A percentile compares a stretch with the other conserved stretches of the same genome.
Evolutionary conservation across 2,329 filamentous ascomycete species (phyloP).

Genomic region (Zymoseptoria passerinii): DNA sequence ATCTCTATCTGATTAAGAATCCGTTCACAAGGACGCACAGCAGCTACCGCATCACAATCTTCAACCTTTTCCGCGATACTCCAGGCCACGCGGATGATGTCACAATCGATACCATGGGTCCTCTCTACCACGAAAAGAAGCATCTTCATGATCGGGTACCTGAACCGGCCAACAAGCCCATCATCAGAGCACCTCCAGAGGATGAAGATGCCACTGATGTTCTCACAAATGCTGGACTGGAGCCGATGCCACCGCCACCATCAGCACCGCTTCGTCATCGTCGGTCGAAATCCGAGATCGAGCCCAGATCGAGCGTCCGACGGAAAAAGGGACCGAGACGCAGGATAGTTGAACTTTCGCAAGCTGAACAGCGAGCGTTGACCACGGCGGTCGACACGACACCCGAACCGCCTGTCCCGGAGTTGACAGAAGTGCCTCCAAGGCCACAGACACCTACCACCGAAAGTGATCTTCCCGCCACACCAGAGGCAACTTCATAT

Average conservation of each 20-base stretch:
- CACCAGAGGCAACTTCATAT: slow-evolving; percentile 20
- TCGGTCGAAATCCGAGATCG: slow-evolving; percentile 25
- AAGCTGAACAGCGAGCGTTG: slow-evolving; percentile 31
- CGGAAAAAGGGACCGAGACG: slow-evolving; percentile 52
- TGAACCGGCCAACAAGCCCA: slow-evolving; percentile 65
- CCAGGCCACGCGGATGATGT: slow-evolving; percentile 88
- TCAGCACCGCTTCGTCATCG: slow-evolving; percentile 14
- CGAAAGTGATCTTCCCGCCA: slow-evolving; percentile 20
- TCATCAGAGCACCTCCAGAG: slow-evolving; percentile 60
- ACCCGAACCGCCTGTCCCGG: slow-evolving; percentile 13
- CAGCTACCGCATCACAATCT: slow-evolving; percentile 79
- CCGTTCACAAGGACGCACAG: slow-evolving; percentile 82
- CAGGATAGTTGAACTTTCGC: slow-evolving; percentile 50
- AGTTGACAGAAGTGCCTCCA: slow-evolving; percentile 24
- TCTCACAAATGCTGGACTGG: slow-evolving; percentile 8
- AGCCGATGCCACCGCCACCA: slow-evolving; percentile 7
- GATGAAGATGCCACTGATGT: slow-evolving; percentile 38
- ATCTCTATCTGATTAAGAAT: slow-evolving; percentile 89
- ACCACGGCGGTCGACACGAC: slow-evolving; percentile 15
- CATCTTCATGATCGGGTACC: slow-evolving; percentile 74
- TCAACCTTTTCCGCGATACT: slow-evolving; percentile 88
- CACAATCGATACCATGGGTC: slow-evolving; percentile 73
- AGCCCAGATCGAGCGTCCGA: slow-evolving; percentile 31
- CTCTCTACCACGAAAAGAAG: slow-evolving; percentile 77
- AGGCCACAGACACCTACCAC: slow-evolving; percentile 19